phyloP scores from a whole-genome alignment of 2,329 filamentous ascomycete species.

The Rutstroemia sp. region DNA sequence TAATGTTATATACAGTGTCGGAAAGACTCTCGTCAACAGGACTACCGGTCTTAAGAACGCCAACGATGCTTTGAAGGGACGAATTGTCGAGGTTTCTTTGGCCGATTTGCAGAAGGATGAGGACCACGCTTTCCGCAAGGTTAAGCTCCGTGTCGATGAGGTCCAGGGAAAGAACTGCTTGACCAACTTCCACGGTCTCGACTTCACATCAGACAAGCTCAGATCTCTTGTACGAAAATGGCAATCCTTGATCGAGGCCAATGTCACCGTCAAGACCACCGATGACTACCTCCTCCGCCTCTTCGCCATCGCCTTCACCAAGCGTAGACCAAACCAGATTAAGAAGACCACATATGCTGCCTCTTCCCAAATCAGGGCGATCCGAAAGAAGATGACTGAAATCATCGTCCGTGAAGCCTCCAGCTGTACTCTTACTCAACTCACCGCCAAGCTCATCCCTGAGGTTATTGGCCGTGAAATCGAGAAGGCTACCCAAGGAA shows the following conservation, averaged over 20 bases:
- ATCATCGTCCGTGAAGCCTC: conserved; percentile 96
- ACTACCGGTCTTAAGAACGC: conserved; percentile 99
- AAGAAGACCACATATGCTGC: conserved; percentile 99
- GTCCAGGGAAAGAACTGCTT: conserved; percentile 99
- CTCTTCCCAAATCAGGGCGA: conserved; percentile 93
- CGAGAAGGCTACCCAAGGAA: conserved; percentile 98
- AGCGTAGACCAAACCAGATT: conserved; percentile 98
- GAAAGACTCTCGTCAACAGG: conserved; percentile 99
- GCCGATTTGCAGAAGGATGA: conserved; percentile 99
- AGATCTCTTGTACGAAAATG: conserved; percentile 99
- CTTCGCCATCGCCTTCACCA: conserved; percentile 99
- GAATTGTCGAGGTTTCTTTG: conserved; percentile 97
- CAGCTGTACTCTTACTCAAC: conserved; percentile 89
- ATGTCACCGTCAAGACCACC: conserved; percentile 99
- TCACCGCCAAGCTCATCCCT: conserved; percentile 97
- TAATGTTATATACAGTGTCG: conserved; percentile 63
- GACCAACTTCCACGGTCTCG: conserved; percentile 99
- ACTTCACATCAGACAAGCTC: conserved; percentile 99
- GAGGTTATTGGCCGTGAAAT: conserved; percentile 99
- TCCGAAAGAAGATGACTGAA: conserved; percentile 99
- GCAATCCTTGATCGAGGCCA: conserved; percentile 99
- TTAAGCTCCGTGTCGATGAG: conserved; percentile 98
- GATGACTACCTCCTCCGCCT: conserved; percentile 99
- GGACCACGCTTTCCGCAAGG: conserved; percentile 99
- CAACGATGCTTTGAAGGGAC: conserved; percentile 97